Percentiles rank a stretch among this genome's conserved stretches.
phyloP scores from a whole-genome alignment of 1,284 basidiomycete species.

The Fomitopsis betulina region DNA sequence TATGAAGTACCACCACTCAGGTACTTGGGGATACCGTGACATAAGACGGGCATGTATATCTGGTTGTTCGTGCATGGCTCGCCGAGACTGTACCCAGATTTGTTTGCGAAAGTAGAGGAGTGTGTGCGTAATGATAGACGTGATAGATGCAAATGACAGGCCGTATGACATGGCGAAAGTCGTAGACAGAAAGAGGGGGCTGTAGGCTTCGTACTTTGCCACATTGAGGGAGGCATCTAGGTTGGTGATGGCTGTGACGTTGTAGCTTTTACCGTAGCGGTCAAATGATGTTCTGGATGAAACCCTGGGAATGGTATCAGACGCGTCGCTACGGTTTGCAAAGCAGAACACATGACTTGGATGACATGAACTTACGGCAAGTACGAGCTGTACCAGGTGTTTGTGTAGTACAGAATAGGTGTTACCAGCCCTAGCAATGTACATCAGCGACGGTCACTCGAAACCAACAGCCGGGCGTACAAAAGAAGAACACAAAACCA shows the following conservation, averaged over 20 bases:
- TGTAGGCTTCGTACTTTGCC: constrained; percentile 49
- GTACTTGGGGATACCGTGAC: constrained; percentile 67
- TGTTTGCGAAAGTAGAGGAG: constrained; percentile 79
- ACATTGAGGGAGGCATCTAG: constrained; percentile 47
- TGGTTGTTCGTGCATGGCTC: constrained; percentile 67
- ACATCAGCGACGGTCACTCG: constrained; percentile 16
- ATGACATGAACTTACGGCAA: too few species aligned
- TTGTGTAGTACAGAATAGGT: constrained; percentile 51
- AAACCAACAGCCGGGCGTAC: constrained; percentile 38
- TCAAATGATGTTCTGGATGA: constrained; percentile 56
- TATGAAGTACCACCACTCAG: constrained; percentile 70
- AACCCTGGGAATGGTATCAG: too few species aligned
- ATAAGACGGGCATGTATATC: constrained; percentile 85
- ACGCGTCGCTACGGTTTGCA: too few species aligned
- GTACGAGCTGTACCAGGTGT: constrained; percentile 33
- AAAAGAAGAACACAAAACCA: constrained; percentile 56
- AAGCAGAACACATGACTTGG: constrained; percentile 11
- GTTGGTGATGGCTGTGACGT: constrained; percentile 53
- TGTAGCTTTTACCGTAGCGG: constrained; percentile 50
- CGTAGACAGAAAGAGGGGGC: constrained; percentile 61
- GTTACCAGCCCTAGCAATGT: constrained; percentile 59
- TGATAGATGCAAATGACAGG: constrained; percentile 59
- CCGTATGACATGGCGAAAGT: constrained; percentile 66
- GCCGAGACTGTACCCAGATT: constrained; percentile 63
- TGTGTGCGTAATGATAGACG: constrained; percentile 65